Conservation (phyloP, 2,329 filamentous ascomycete species). For the Colletotrichum sp. region DNA sequence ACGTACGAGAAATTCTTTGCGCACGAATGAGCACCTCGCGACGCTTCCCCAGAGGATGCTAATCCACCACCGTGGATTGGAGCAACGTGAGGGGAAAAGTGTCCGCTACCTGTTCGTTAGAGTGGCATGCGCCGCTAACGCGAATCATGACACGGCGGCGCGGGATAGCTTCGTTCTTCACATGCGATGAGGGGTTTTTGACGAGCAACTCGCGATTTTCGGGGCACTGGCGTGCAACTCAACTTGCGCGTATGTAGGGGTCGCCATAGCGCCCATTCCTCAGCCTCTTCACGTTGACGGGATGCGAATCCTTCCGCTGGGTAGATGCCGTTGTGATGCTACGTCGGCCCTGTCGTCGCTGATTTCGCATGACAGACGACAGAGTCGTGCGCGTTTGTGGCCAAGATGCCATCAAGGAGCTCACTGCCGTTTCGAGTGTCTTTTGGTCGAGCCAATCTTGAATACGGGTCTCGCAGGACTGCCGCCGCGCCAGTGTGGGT, state of each 20-base stretch:
- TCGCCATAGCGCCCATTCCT: background rate
- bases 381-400: background rate
- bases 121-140: background rate
- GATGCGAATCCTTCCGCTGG: background rate
- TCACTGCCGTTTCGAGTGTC: background rate
- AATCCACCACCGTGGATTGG: conserved; percentile 11
- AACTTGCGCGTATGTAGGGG: background rate
- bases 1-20: conserved; percentile 15
- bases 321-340: background rate
- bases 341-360: background rate
- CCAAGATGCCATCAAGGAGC: background rate
- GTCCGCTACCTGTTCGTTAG: background rate
- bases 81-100: background rate
- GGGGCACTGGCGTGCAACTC: background rate
- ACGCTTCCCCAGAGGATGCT: conserved; percentile 17
- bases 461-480: conserved; percentile 7
- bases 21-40: background rate
- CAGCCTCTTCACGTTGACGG: background rate
- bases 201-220: background rate
- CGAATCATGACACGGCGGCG: background rate
- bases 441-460: background rate
- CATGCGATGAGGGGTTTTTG: background rate
- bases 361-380: background rate
- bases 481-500: conserved; percentile 3
- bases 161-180: background rate